A percentile compares a stretch with the other conserved stretches of the same genome.
Conservation (phyloP, 768 basidiomycete genomes). For the Floccularia luteovirens region DNA sequence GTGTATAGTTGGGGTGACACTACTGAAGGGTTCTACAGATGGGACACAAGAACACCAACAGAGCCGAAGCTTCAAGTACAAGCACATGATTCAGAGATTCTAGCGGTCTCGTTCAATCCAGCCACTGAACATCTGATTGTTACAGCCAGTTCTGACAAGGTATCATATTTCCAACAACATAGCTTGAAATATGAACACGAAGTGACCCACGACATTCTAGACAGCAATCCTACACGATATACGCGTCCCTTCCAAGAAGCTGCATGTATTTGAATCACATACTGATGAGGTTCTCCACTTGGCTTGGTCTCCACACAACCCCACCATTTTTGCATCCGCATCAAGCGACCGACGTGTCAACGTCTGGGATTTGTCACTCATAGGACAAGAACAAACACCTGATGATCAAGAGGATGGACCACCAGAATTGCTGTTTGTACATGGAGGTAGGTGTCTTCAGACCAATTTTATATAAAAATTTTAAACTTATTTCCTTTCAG, state of each 20-base stretch:
- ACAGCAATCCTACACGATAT: constrained; percentile 86
- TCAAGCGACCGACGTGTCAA: constrained; percentile 91
- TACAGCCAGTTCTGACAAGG: constrained; percentile 94
- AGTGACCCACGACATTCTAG: constrained; percentile 28
- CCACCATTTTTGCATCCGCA: constrained; percentile 90
- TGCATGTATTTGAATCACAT: constrained; percentile 91
- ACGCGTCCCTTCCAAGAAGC: constrained; percentile 59
- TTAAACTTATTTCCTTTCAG: constrained; percentile 25
- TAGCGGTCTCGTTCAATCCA: constrained; percentile 88
- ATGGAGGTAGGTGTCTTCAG: constrained; percentile 62
- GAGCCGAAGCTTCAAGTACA: constrained; percentile 68
- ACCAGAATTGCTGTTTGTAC: constrained; percentile 92
- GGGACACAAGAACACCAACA: constrained; percentile 79
- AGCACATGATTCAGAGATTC: constrained; percentile 88
- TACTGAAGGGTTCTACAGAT: constrained; percentile 37
- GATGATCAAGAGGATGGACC: constrained; percentile 99
- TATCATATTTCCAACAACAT: constrained; percentile 18
- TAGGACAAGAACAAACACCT: constrained; percentile 93
- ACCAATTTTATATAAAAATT: constrained; percentile 2
- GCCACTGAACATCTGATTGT: constrained; percentile 70
- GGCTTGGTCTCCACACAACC: constrained; percentile 91
- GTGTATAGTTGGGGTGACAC: background rate
- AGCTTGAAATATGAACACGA: background rate
- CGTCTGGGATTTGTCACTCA: constrained; percentile 88
- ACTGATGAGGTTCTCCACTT: constrained; percentile 92